phyloP scores from a whole-genome alignment of 2,329 filamentous ascomycete genomes.

The Colletotrichum gloeosporioides region DNA sequence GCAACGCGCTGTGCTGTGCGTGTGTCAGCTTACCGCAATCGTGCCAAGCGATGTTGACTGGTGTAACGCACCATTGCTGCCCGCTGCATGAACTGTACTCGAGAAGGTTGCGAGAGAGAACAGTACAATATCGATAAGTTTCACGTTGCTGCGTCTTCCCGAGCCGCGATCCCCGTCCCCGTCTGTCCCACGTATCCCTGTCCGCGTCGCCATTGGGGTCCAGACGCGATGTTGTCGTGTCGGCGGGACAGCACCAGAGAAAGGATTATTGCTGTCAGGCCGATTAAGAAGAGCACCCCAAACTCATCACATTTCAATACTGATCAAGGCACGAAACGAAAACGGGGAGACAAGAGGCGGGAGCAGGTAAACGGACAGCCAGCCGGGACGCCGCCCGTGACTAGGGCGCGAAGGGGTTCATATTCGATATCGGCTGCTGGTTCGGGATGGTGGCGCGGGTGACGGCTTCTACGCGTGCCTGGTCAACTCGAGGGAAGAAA shows the following conservation, averaged over 20 bases:
- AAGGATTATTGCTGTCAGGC: neutral
- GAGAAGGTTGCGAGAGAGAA: neutral
- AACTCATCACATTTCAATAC: neutral
- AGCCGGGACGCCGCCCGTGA: neutral
- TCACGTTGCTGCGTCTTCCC: neutral
- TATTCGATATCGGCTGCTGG: conserved; percentile 3
- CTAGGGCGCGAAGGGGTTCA: neutral
- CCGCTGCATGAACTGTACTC: neutral
- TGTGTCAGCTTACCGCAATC: neutral
- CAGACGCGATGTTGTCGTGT: neutral
- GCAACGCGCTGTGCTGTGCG: neutral
- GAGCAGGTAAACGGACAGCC: neutral
- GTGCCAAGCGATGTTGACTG: neutral
- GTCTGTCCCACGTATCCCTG: neutral
- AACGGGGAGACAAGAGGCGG: neutral
- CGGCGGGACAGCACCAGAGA: neutral
- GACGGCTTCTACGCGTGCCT: neutral
- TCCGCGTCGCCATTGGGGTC: neutral
- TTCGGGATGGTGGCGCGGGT: neutral
- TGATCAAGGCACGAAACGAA: neutral
- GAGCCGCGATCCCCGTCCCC: neutral
- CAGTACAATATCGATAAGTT: neutral
- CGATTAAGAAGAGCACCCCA: neutral
- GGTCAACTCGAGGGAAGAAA: neutral
- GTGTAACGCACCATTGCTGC: neutral